Conservation (phyloP, 345 rosid species). For the Cardiospermum halicacabum region DNA sequence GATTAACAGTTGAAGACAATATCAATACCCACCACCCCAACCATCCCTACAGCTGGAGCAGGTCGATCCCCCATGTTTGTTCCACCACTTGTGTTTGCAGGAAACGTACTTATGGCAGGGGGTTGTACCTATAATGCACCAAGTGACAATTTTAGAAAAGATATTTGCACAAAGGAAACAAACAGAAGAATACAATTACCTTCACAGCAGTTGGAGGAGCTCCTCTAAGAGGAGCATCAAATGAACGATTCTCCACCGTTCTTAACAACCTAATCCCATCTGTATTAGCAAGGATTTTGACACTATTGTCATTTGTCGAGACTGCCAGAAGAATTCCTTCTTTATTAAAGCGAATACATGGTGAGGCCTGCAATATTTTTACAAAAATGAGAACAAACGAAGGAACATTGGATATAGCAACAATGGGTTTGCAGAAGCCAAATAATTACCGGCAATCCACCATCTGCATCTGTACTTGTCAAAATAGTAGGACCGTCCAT, state of each 20-base stretch:
- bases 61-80: conserved; percentile 47
- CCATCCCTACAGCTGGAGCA: conserved; percentile 47
- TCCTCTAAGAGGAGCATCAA: conserved; percentile 80
- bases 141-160: conserved; percentile 4
- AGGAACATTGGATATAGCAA: conserved; percentile 10
- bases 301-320: conserved; percentile 70
- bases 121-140: conserved; percentile 28
- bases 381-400: conserved; percentile 2
- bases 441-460: conserved; percentile 68
- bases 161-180: conserved; percentile 7
- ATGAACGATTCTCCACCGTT: conserved; percentile 60
- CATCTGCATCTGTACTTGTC: conserved; percentile 68
- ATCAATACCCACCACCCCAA: conserved; percentile 49
- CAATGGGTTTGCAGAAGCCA: not conserved
- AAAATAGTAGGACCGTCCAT: conserved; percentile 55
- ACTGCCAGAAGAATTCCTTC: conserved; percentile 78
- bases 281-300: conserved; percentile 70
- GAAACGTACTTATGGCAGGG: conserved; percentile 34
- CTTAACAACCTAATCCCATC: conserved; percentile 70
- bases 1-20: conserved; percentile 7
- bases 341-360: conserved; percentile 71
- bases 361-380: conserved; percentile 62
- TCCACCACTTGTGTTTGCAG: conserved; percentile 50
- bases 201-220: conserved; percentile 55
- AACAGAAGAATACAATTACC: conserved; percentile 49